Percentiles rank a stretch among this genome's conserved stretches.
These are phyloP conservation scores for Acer campestre DNA, from an alignment of 345 rosid genomes.

Conservation along the genomic window DNA sequence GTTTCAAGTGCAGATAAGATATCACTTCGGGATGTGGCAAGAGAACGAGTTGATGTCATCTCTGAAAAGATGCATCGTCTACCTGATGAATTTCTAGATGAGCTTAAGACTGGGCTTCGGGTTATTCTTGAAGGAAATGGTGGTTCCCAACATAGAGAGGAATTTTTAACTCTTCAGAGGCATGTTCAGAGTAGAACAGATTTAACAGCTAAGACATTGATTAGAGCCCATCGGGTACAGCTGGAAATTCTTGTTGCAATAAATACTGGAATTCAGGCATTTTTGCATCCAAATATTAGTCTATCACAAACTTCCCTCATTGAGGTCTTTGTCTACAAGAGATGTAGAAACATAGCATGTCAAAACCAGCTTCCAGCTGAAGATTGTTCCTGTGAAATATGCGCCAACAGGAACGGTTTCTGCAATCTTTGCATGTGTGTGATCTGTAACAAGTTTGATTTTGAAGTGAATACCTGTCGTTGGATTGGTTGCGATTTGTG, in stretches of 20 bases:
- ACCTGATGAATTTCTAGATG: slow-evolving; percentile 79
- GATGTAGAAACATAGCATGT: slow-evolving; percentile 94
- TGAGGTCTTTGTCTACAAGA: slow-evolving; percentile 83
- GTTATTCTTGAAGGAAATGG: slow-evolving; percentile 83
- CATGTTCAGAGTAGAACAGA: slow-evolving; percentile 78
- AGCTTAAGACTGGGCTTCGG: slow-evolving; percentile 76
- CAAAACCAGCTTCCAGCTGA: slow-evolving; percentile 91
- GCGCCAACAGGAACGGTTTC: slow-evolving; percentile 83
- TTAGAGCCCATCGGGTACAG: slow-evolving; percentile 79
- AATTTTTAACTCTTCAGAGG: slow-evolving; percentile 77
- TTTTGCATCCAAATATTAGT: slow-evolving; percentile 83
- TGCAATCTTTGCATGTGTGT: slow-evolving; percentile 99
- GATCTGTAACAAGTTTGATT: slow-evolving; percentile 94
- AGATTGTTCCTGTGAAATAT: slow-evolving; percentile 82
- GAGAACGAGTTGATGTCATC: slow-evolving; percentile 79
- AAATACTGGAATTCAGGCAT: slow-evolving; percentile 89
- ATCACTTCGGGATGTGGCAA: slow-evolving; percentile 76
- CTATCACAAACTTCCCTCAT: slow-evolving; percentile 82
- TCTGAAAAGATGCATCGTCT: slow-evolving; percentile 74
- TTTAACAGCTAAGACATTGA: slow-evolving; percentile 74
- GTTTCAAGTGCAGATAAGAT: slow-evolving; percentile 75
- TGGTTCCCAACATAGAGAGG: slow-evolving; percentile 79
- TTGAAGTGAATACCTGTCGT: slow-evolving; percentile 93
- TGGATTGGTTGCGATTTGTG: slow-evolving; percentile 99
- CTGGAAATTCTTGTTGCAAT: slow-evolving; percentile 90